Evolutionary conservation across 176 grass and related monocot species (phyloP), one percentile per base, ranked within the genome.

Genomic region (Tillandsia fasciculata): DNA sequence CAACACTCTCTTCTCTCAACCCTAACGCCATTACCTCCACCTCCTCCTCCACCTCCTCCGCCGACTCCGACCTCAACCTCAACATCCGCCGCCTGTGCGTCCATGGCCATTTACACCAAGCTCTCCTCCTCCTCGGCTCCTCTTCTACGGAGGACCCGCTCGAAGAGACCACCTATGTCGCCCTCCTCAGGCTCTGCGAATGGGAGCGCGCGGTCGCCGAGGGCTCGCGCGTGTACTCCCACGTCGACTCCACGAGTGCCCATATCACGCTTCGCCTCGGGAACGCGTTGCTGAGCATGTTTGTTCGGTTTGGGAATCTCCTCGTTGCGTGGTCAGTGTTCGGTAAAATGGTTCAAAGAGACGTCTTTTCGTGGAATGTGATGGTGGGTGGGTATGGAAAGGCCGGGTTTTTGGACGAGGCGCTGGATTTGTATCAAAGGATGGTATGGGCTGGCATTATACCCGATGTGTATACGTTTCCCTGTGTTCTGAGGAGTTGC

Each of bases 351-450:
- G 69, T 88, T 0, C 71, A 87, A 9, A 81, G 84, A 70, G 79
- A 92, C 61, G 89, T 87, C 68, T 97, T 92, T 73, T 92, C 93
- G 56, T 97, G 93, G 93, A 97, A 97, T 68, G 17, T 97, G 48
- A 92, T 97, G 84, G 68, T 92, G 8, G 87, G 86, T 57, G 89
- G 89, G 11, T 92, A 97, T 57, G 93, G 88, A 2, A 86, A 97
- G 78, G 54, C 72, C 1, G 93, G 93, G 20, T 90, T 90, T 58
- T 77, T 97, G 29, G 86, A 87, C 17, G 89, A 97, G 74, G 86
- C 93, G 11, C 65, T 92, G 15, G 93, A 90, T 77, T 74, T 92
- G 63, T 92, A 97, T 74, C 81, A 92, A 63, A 69, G 93, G 74
- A 97, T 97, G 93, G 64, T 97, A n/a, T 87, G 89, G 93, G 76